Evolutionary conservation across 2,329 filamentous ascomycete species (phyloP).

Genomic region (Hansfordia pulvinata): DNA sequence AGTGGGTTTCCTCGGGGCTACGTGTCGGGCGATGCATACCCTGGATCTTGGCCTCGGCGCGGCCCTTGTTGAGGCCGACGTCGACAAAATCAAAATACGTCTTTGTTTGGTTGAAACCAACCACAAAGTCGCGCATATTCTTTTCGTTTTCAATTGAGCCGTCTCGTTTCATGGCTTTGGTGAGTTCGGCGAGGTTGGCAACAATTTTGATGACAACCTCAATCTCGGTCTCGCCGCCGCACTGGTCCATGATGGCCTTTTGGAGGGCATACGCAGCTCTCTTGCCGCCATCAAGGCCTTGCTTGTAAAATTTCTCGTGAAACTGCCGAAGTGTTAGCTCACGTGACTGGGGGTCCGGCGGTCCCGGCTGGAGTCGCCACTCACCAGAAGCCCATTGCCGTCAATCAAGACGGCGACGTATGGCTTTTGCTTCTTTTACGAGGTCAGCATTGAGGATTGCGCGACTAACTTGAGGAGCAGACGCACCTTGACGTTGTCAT

Average conservation of each 20-base stretch:
- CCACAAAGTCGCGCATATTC: conserved; percentile 41
- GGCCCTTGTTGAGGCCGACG: conserved; percentile 43
- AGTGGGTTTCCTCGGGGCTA: no score
- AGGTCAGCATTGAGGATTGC: no score
- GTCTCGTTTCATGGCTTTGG: conserved; percentile 32
- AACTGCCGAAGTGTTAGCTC: conserved; percentile 28
- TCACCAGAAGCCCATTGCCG: conserved; percentile 47
- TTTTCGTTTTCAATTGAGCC: conserved; percentile 27
- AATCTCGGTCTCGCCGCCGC: conserved; percentile 28
- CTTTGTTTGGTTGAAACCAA: conserved; percentile 45
- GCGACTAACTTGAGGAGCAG: no score
- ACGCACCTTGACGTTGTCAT: conserved; percentile 31
- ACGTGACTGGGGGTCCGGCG: conserved; percentile 3
- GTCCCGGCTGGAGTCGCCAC: conserved; percentile 6
- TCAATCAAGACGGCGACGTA: conserved; percentile 50
- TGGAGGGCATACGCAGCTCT: conserved; percentile 35
- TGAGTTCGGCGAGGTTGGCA: conserved; percentile 37
- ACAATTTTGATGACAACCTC: conserved; percentile 43
- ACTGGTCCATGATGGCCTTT: conserved; percentile 31
- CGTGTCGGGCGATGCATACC: no score
- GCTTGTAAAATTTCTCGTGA: conserved; percentile 36
- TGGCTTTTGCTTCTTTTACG: conserved; percentile 36
- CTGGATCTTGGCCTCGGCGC: conserved; percentile 46
- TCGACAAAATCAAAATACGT: conserved; percentile 51
- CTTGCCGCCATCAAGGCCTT: conserved; percentile 41